These are phyloP conservation scores for Sugiyamaella valdiviana DNA, from an alignment of 805 yeast genomes.

Conservation along the genomic window DNA sequence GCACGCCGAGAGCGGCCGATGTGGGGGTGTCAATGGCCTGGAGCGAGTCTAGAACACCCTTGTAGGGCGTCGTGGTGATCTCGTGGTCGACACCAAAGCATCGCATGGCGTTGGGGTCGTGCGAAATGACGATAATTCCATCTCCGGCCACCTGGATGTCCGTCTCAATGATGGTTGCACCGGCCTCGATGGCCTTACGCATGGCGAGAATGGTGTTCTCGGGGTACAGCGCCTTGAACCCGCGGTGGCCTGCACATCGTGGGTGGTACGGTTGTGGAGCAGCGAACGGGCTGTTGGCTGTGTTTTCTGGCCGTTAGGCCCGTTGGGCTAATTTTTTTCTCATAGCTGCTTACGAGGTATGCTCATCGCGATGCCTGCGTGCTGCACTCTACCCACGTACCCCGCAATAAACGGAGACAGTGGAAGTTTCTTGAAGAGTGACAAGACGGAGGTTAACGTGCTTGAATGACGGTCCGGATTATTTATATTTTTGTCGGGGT, in stretches of 20 bases:
- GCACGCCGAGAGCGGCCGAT: constrained; percentile 23
- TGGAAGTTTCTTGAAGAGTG: too few relatives aligned
- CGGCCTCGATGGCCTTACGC: constrained; percentile 33
- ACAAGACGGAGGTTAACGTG: too few relatives aligned
- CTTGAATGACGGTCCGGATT: too few relatives aligned
- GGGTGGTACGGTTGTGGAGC: constrained; percentile 15
- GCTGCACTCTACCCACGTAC: too few relatives aligned
- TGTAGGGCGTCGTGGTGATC: constrained; percentile 36
- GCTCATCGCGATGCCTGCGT: neutral
- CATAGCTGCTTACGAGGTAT: neutral
- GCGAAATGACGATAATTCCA: constrained; percentile 49
- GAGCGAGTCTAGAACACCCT: constrained; percentile 35
- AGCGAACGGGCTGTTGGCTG: constrained; percentile 2
- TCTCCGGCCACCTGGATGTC: constrained; percentile 52
- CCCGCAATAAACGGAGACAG: too few relatives aligned
- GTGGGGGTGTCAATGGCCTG: constrained; percentile 1
- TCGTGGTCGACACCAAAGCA: constrained; percentile 38
- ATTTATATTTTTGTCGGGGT: too few relatives aligned
- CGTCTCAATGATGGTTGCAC: constrained; percentile 45
- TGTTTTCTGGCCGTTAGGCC: neutral
- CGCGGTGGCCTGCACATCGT: constrained; percentile 24
- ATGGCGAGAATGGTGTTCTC: constrained; percentile 26
- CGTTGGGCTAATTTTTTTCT: neutral
- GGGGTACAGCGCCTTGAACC: constrained; percentile 25
- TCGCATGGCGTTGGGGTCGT: constrained; percentile 47